Base-by-base conservation (phyloP, 345 rosid genomes). In the Fremontodendron californicum region DNA sequence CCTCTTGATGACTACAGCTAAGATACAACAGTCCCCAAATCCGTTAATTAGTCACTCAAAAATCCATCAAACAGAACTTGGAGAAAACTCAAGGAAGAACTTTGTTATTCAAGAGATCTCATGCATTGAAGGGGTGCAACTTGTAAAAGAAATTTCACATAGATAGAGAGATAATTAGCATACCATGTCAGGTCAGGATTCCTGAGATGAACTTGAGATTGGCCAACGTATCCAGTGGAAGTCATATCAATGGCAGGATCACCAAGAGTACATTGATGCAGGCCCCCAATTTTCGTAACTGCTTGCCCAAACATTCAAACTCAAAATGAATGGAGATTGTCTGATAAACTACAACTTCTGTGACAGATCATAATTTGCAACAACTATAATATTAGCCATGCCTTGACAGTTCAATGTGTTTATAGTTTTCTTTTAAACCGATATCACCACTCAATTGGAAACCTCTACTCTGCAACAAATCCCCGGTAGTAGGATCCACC, bases 161-260 rank as follows among this genome's bases (percentile, higher is more conserved):
- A 5, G 18, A 27, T 45, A 73, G 5, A 45, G 16, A 43, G 63
- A 61, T 48, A 12, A 70, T 73, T 63, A 60, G 68, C 66, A 74
- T 80, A 83, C 75, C 75, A 45, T 73, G 74, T 23, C 21, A 48
- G 57, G 63, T 31, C 71, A 27, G 78, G 64, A 65, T 45, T 70
- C 18, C 48, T 52, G 13, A 71, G 42, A 75, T 51, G 71, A 79
- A 49, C 15, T 63, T 80, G 66, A 11, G 57, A 19, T 46, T 64
- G 33, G 55, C 77, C 31, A 55, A 46, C 23, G 71, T 65, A 63
- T 78, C 65, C 54, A 35, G 73, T 4, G 19, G 65, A 6, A 1
- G 57, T 61, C 74, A 25, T 45, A 21, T 63, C 67, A 73, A 49
- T 23, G 42, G 52, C 80, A 43, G 42, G 75, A 55, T 23, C 29